Evolutionary conservation across 2,329 filamentous ascomycete species (phyloP).

Genomic region (Exophiala spinifera): DNA sequence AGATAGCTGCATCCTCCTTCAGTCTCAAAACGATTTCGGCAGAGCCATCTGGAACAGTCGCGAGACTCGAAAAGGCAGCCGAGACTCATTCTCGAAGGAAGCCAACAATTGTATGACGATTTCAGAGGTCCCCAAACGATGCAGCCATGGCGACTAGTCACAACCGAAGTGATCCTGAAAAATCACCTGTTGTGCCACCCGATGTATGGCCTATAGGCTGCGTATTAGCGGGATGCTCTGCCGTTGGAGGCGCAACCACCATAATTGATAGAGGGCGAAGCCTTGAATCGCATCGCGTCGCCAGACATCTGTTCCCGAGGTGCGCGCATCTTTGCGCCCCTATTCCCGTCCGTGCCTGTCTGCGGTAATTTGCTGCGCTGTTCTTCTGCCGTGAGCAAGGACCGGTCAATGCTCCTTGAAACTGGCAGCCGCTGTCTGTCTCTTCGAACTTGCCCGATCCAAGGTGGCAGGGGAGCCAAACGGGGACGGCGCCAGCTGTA

Average conservation of each 20-base stretch:
- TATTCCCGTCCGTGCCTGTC: constrained; percentile 10
- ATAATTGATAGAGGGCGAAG: not conserved
- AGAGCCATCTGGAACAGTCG: no score
- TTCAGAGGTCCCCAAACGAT: no score
- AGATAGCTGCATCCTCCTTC: no score
- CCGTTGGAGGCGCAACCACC: constrained; percentile 3
- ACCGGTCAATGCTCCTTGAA: constrained; percentile 18
- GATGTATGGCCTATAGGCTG: constrained; percentile 1
- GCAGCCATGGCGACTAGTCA: constrained; percentile 1
- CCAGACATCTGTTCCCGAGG: not conserved
- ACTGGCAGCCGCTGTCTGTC: constrained; percentile 18
- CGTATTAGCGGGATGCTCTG: not conserved
- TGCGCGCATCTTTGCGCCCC: constrained; percentile 9
- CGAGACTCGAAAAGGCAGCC: no score
- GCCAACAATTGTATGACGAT: no score
- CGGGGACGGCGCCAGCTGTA: constrained; percentile 10
- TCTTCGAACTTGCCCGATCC: constrained; percentile 13
- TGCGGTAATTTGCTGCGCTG: constrained; percentile 11
- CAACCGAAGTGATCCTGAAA: constrained; percentile 13
- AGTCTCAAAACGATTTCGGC: no score
- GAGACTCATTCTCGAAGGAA: no score
- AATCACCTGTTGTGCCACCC: constrained; percentile 1
- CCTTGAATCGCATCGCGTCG: not conserved
- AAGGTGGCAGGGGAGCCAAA: constrained; percentile 18
- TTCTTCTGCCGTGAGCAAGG: constrained; percentile 9